These are phyloP conservation scores for Alternaria gaisen DNA, from an alignment of 2,329 filamentous ascomycete species.

Conservation along the genomic window DNA sequence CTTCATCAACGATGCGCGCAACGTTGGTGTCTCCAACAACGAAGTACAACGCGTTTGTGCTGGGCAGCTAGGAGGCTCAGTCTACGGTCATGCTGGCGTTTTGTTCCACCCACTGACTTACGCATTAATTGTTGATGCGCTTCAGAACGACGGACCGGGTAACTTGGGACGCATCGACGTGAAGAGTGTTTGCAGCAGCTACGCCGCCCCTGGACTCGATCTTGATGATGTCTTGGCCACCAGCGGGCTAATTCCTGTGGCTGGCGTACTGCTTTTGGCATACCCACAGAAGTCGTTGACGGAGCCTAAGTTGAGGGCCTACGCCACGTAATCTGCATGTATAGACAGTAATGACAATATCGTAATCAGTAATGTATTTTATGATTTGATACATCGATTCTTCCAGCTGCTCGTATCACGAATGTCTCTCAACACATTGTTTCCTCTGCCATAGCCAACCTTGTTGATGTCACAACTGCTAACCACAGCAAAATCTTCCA, in stretches of 20 bases:
- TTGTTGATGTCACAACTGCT: not conserved
- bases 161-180: constrained; percentile 52
- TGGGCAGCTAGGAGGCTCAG: constrained; percentile 51
- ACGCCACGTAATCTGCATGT: constrained; percentile 38
- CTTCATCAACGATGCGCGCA: constrained; percentile 53
- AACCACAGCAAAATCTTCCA: not conserved
- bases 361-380: not conserved
- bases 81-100: constrained; percentile 62
- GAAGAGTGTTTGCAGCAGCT: constrained; percentile 51
- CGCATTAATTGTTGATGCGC: constrained; percentile 58
- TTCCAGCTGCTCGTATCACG: not conserved
- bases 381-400: not conserved
- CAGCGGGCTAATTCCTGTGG: constrained; percentile 54
- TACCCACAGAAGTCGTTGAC: constrained; percentile 39
- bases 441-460: not conserved
- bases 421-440: not conserved
- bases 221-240: constrained; percentile 58
- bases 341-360: not conserved
- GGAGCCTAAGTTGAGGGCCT: constrained; percentile 56
- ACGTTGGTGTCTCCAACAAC: constrained; percentile 61
- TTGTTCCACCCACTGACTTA: constrained; percentile 61
- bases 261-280: constrained; percentile 43
- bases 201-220: constrained; percentile 52
- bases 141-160: constrained; percentile 59
- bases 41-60: constrained; percentile 59